A percentile compares a stretch with the other conserved stretches of the same genome.
Conservation (phyloP, 371 early-diverging fungal species). For the Massospora cicadina region DNA sequence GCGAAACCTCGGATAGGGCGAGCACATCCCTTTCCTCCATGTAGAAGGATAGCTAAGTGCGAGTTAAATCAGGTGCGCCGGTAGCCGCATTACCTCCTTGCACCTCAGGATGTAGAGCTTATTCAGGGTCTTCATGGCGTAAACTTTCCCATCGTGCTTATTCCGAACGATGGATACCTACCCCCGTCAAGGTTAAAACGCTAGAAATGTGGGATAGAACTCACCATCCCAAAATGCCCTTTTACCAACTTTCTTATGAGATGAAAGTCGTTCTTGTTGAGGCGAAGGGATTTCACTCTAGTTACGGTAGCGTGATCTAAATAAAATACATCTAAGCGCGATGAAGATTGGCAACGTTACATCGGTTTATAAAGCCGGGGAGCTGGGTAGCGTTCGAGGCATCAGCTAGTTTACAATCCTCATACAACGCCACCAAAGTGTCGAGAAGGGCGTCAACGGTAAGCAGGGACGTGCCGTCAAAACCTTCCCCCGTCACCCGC, state of each 20-base stretch:
- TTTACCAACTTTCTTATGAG: constrained; percentile 68
- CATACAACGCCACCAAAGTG: constrained; percentile 35
- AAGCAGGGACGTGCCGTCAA: background rate
- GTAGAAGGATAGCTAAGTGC: constrained; percentile 49
- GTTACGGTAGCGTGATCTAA: constrained; percentile 38
- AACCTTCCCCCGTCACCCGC: no score
- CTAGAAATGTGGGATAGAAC: background rate
- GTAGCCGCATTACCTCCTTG: constrained; percentile 34
- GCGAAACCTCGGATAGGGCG: constrained; percentile 31
- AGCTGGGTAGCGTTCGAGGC: background rate
- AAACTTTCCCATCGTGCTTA: constrained; percentile 49
- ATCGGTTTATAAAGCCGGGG: background rate
- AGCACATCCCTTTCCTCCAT: constrained; percentile 81
- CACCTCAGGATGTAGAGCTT: constrained; percentile 73
- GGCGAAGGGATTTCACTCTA: constrained; percentile 33
- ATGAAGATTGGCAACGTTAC: background rate
- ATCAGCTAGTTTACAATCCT: constrained; percentile 34
- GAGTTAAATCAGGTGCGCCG: background rate
- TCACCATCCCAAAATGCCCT: constrained; percentile 82
- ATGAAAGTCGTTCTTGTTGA: constrained; percentile 73
- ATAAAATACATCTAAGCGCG: background rate
- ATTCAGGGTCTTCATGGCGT: constrained; percentile 90
- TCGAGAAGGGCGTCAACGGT: constrained; percentile 32
- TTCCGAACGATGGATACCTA: constrained; percentile 57
- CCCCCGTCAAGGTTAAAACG: background rate